Conservation (phyloP, 2,329 filamentous ascomycete genomes). For the Chrysosporium queenslandicum region DNA sequence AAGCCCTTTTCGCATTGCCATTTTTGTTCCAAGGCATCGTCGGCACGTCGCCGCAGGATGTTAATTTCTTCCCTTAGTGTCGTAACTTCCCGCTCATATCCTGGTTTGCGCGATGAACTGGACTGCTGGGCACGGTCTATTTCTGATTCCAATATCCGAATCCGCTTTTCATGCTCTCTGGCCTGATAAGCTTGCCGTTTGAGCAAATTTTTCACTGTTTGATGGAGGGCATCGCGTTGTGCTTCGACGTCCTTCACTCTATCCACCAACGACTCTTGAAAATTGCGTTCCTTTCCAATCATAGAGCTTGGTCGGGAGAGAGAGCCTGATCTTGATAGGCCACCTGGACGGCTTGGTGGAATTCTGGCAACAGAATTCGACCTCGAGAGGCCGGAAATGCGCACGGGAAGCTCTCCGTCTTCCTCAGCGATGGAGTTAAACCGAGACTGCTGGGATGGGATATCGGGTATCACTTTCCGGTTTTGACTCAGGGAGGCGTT, state of each 20-base stretch:
- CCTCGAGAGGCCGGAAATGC: conserved; percentile 47
- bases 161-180: conserved; percentile 70
- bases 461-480: conserved; percentile 37
- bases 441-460: conserved; percentile 34
- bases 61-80: conserved; percentile 76
- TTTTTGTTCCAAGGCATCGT: conserved; percentile 90
- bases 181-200: conserved; percentile 78
- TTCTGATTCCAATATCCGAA: conserved; percentile 65
- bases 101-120: conserved; percentile 57
- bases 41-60: conserved; percentile 70
- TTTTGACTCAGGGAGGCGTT: conserved; percentile 33
- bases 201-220: conserved; percentile 72
- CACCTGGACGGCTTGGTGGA: conserved; percentile 33
- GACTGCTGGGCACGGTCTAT: conserved; percentile 59
- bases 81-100: conserved; percentile 74
- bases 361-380: conserved; percentile 58
- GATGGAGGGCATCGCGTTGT: conserved; percentile 85
- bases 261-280: conserved; percentile 61
- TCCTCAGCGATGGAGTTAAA: conserved; percentile 56
- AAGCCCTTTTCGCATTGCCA: conserved; percentile 92
- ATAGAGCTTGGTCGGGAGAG: conserved; percentile 51
- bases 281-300: conserved; percentile 46
- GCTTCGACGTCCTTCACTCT: conserved; percentile 85
- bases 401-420: conserved; percentile 31
- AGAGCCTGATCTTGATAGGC: conserved; percentile 36